These are phyloP conservation scores for Globisporangium okanoganense DNA, from an alignment of 352 stramenopile genomes.

Conservation along the genomic window DNA sequence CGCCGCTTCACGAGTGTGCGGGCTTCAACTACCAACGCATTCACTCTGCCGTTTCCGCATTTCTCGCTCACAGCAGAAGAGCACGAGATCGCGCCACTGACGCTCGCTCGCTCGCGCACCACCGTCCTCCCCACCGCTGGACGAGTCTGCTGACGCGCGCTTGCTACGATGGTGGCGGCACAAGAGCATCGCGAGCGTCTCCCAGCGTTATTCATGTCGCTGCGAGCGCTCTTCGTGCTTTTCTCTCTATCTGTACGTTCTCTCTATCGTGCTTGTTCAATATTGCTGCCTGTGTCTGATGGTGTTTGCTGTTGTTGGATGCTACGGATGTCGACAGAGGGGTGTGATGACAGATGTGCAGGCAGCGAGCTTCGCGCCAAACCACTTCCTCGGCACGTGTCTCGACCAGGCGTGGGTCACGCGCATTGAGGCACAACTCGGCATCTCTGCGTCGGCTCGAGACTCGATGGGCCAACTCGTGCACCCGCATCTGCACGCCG, in stretches of 20 bases:
- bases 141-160: background rate
- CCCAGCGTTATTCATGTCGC: background rate
- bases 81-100: too few relatives aligned
- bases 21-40: background rate
- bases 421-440: conserved; percentile 17
- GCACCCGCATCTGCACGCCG: conserved; percentile 30
- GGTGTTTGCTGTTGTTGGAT: background rate
- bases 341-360: background rate
- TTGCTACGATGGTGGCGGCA: background rate
- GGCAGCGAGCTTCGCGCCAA: conserved; percentile 24
- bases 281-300: too few relatives aligned
- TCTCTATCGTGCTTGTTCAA: too few relatives aligned
- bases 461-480: conserved; percentile 20
- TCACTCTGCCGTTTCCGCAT: too few relatives aligned
- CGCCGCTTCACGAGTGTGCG: background rate
- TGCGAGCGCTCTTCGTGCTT: background rate
- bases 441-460: conserved; percentile 22
- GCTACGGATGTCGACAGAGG: background rate
- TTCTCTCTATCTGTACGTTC: background rate
- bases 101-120: background rate
- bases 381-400: conserved; percentile 37
- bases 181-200: background rate
- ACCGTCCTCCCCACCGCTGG: background rate
- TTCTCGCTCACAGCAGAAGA: too few relatives aligned
- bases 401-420: conserved; percentile 35